phyloP scores from a whole-genome alignment of 345 rosid genomes.

The Durio zibethinus region DNA sequence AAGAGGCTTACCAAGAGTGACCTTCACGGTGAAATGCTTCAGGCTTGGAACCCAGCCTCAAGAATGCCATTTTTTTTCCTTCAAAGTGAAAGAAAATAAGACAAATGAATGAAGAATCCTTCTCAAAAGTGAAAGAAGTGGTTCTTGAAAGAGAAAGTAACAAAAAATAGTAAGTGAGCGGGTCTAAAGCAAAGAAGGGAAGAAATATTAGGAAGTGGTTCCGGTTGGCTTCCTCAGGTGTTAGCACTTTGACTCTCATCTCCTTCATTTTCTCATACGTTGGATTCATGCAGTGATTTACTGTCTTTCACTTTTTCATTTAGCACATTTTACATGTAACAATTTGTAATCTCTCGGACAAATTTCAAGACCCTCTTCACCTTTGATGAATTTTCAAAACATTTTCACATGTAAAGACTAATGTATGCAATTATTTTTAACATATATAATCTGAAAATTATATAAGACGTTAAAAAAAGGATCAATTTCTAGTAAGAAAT shows the following conservation, averaged over 20 bases:
- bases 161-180: conserved; percentile 23
- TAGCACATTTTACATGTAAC: background rate
- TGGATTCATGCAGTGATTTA: background rate
- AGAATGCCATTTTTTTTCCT: conserved; percentile 54
- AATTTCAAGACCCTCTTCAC: background rate
- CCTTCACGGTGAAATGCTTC: conserved; percentile 66
- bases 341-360: background rate
- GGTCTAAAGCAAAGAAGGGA: conserved; percentile 38
- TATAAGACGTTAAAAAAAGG: too few relatives aligned
- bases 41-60: conserved; percentile 75
- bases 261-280: conserved; percentile 22
- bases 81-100: background rate
- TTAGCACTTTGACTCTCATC: conserved; percentile 16
- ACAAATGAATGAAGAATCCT: background rate
- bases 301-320: background rate
- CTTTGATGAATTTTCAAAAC: too few relatives aligned
- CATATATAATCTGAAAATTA: too few relatives aligned
- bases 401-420: too few relatives aligned
- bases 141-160: background rate
- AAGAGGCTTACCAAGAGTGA: conserved; percentile 43
- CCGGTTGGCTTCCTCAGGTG: conserved; percentile 12
- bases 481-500: too few relatives aligned
- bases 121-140: background rate
- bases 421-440: too few relatives aligned
- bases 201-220: conserved; percentile 24